Conservation (phyloP, 1,139 yeast genomes). For the Arxiozyma slooffiae region DNA sequence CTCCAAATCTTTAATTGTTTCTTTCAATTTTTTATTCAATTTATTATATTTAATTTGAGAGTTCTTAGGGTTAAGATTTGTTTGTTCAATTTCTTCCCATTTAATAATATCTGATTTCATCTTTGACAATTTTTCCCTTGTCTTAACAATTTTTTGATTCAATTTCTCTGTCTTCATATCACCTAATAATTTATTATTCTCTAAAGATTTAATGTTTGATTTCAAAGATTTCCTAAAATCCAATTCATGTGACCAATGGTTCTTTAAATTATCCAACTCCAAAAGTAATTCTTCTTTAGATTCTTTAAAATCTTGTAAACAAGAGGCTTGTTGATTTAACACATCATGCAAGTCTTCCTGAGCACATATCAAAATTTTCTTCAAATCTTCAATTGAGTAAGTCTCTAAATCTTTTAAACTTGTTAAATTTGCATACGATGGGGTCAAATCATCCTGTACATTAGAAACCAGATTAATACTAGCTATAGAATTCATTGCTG, state of each 20-base stretch:
- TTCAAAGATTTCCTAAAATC: conserved; percentile 26
- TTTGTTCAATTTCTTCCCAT: conserved; percentile 10
- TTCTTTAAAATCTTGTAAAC: conserved; percentile 25
- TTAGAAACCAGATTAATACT: not conserved
- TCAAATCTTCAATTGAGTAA: conserved; percentile 26
- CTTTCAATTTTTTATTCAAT: conserved; percentile 8
- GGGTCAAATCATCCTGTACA: conserved; percentile 5
- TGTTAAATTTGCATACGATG: conserved; percentile 22
- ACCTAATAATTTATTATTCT: conserved; percentile 26
- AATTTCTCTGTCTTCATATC: conserved; percentile 26
- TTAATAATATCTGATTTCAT: conserved; percentile 24
- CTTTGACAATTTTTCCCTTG: conserved; percentile 16
- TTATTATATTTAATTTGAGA: conserved; percentile 12
- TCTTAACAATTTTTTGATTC: conserved; percentile 20
- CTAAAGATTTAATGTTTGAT: conserved; percentile 28
- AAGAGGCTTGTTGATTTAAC: conserved; percentile 19
- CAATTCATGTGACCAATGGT: conserved; percentile 28
- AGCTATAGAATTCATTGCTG: not conserved
- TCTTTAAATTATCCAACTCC: conserved; percentile 26
- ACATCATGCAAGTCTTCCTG: conserved; percentile 31
- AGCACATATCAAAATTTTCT: conserved; percentile 26
- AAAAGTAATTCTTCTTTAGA: conserved; percentile 21
- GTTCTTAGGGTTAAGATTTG: conserved; percentile 12
- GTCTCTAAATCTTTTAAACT: conserved; percentile 24
- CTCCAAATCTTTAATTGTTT: conserved; percentile 8